Percentiles rank a stretch among this genome's conserved stretches.
Evolutionary conservation across 1,139 yeast genomes (phyloP).

Genomic region (Diutina scorzettiae): DNA sequence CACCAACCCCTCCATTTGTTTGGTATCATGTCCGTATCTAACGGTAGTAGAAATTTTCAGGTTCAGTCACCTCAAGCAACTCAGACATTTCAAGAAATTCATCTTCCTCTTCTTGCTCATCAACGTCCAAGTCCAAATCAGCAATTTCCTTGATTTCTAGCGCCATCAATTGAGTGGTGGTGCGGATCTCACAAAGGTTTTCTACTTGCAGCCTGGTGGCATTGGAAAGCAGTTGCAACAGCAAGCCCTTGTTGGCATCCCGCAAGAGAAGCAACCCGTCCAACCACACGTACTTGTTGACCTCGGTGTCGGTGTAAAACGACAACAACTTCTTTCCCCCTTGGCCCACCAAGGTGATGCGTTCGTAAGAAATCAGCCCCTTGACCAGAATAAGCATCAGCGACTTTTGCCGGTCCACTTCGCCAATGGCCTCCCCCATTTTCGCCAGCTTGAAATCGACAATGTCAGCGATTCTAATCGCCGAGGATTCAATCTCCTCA

Average conservation of each 20-base stretch:
- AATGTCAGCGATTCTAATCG: slow-evolving; percentile 23
- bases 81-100: slow-evolving; percentile 10
- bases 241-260: slow-evolving; percentile 36
- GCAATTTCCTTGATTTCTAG: slow-evolving; percentile 18
- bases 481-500: slow-evolving; percentile 34
- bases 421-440: slow-evolving; percentile 30
- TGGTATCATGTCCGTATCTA: too few species aligned
- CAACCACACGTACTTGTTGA: slow-evolving; percentile 62
- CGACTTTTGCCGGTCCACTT: slow-evolving; percentile 24
- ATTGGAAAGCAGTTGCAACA: slow-evolving; percentile 24
- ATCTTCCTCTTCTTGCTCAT: slow-evolving; percentile 10
- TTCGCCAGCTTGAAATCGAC: slow-evolving; percentile 31
- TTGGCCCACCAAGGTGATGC: slow-evolving; percentile 36
- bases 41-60: slow-evolving; percentile 8
- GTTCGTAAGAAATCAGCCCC: slow-evolving; percentile 44
- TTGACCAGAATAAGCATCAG: slow-evolving; percentile 36
- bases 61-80: slow-evolving; percentile 15
- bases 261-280: slow-evolving; percentile 48
- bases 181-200: slow-evolving; percentile 45
- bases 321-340: slow-evolving; percentile 31
- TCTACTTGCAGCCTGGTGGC: slow-evolving; percentile 52
- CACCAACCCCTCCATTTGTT: too few species aligned
- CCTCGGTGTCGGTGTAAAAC: slow-evolving; percentile 63
- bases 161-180: slow-evolving; percentile 52
- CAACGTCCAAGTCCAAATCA: slow-evolving; percentile 1